Evolutionary conservation across 768 basidiomycete genomes (phyloP), one percentile per base, ranked within the genome.

Genomic region (Mycena maculata): DNA sequence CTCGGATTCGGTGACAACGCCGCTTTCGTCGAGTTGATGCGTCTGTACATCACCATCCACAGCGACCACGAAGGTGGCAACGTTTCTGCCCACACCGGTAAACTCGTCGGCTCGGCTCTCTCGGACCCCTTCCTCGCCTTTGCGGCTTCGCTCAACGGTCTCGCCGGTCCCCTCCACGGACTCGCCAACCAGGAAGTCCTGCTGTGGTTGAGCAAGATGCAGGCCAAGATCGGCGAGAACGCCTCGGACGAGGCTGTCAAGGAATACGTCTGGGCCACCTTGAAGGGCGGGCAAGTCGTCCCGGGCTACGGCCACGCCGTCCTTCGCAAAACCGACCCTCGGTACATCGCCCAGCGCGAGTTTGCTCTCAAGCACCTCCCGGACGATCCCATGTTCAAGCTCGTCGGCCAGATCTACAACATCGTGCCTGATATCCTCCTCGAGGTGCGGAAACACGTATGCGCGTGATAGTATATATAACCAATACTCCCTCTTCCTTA

Each of bases 31-130:
- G 97, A 99, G 82, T 88, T 98, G 60, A 88, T 99, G 80, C 88
- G 97, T 68, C 88, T 99, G 53, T 99, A 98, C 85, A 89, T 98
- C 81, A 97, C 96, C 72, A 96, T 99, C 76, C 97, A 99, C 87
- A 96, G 92, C 77, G 97, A 99, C 77, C 97, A 99, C 82, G 97
- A 99, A 81, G 97, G 97, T 78, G 97, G 97, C 48, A 99, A 99
- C 73, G 97, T 99, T 68, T 98, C 97, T 56, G 95, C 95, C 2
- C 95, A 96, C 84, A 92, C 95, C 23, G 93, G 93, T 63, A 94
- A 96, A 80, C 86, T 96, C 23, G 95, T 96, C 70, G 95, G 94
- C 60, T 96, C 95, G 60, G 96, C 97, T 57, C 91, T 99, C 63
- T 96, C 96, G 0, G 97, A 99, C 78, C 97, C 97, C 60, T 98